Conservation (phyloP, 345 rosid genomes). For the Citrus glauca region DNA sequence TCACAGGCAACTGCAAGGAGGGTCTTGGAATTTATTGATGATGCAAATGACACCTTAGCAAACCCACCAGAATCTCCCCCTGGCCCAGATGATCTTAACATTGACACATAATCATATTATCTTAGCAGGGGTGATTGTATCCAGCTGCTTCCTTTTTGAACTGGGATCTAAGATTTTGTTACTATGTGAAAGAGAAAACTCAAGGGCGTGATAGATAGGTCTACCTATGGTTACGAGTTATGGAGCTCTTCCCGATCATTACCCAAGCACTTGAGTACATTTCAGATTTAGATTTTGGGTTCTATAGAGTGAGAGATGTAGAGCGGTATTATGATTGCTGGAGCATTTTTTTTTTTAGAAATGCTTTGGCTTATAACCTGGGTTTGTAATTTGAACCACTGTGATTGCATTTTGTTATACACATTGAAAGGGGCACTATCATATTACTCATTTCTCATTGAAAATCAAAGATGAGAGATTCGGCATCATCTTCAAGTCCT, state of each 20-base stretch:
- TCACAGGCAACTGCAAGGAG: conserved; percentile 46
- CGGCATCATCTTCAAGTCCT: too few relatives aligned
- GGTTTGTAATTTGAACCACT: too few relatives aligned
- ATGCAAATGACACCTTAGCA: conserved; percentile 29
- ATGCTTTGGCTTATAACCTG: background rate
- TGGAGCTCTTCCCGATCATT: conserved; percentile 46
- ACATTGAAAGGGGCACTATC: too few relatives aligned
- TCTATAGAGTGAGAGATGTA: conserved; percentile 12
- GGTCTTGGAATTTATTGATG: conserved; percentile 36
- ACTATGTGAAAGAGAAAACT: background rate
- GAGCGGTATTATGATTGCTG: conserved; percentile 18
- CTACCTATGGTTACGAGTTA: background rate
- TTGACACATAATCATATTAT: conserved; percentile 12
- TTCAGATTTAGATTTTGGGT: conserved; percentile 26
- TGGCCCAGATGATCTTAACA: conserved; percentile 16
- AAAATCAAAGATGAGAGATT: too few relatives aligned
- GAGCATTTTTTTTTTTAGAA: background rate
- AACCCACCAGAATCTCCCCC: conserved; percentile 73
- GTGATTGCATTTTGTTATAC: too few relatives aligned
- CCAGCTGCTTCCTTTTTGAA: background rate
- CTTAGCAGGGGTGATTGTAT: background rate
- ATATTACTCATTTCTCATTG: too few relatives aligned
- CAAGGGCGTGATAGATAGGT: background rate
- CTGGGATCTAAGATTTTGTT: background rate
- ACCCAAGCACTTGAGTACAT: conserved; percentile 46